Conservation (phyloP, 768 basidiomycete genomes). For the Termitomyces sp. region DNA sequence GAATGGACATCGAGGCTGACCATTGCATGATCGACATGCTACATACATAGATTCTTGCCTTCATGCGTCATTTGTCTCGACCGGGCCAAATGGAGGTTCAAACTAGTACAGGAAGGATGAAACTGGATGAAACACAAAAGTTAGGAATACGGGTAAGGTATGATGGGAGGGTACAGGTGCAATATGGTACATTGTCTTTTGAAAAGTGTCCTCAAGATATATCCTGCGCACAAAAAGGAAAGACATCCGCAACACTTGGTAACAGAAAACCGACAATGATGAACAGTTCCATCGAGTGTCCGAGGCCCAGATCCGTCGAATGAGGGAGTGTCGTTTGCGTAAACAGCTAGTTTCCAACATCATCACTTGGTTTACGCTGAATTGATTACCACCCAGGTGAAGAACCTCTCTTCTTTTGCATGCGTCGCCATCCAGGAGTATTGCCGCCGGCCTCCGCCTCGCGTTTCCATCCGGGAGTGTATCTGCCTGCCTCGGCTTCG, state of each 20-base stretch:
- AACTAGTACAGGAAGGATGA: neutral
- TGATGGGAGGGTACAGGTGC: neutral
- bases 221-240: neutral
- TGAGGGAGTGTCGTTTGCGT: neutral
- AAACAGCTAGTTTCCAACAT: neutral
- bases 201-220: constrained; percentile 1
- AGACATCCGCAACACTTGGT: constrained; percentile 1
- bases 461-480: constrained; percentile 8
- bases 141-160: constrained; percentile 1
- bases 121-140: neutral
- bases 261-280: neutral
- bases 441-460: constrained; percentile 8
- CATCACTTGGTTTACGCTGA: neutral
- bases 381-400: constrained; percentile 1
- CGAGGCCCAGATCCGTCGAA: constrained; percentile 2
- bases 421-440: neutral
- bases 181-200: constrained; percentile 8
- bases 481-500: constrained; percentile 2
- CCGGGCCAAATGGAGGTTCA: neutral
- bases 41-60: neutral
- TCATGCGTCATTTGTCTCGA: neutral
- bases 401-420: constrained; percentile 4
- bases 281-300: neutral
- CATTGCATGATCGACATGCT: neutral
- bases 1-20: neutral